Percentiles rank a stretch among this genome's conserved stretches.
These are phyloP conservation scores for Torulaspora indica DNA, from an alignment of 805 yeast genomes.

Conservation along the genomic window DNA sequence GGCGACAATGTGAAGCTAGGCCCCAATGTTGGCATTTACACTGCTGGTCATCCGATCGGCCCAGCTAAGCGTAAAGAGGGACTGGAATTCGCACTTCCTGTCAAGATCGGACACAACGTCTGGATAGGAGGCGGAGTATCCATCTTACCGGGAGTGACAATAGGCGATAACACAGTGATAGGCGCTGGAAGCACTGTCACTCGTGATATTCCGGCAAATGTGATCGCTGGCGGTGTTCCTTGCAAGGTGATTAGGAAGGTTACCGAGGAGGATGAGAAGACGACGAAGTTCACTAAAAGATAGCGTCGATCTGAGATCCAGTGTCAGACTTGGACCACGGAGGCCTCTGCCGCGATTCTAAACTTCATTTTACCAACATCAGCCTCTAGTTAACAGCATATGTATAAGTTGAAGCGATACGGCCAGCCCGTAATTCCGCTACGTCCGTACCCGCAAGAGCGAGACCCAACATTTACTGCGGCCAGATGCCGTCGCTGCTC, in stretches of 20 bases:
- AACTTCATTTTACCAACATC: too few relatives aligned
- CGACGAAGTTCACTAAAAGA: background rate
- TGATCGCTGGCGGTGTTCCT: slow-evolving; percentile 63
- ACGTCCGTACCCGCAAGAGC: too few relatives aligned
- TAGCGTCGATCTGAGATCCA: too few relatives aligned
- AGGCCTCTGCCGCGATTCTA: too few relatives aligned
- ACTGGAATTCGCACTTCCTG: slow-evolving; percentile 52
- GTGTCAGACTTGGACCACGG: too few relatives aligned
- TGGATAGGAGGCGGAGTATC: slow-evolving; percentile 60
- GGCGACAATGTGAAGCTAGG: slow-evolving; percentile 60
- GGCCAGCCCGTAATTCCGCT: too few relatives aligned
- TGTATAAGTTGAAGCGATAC: too few relatives aligned
- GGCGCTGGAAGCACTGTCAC: slow-evolving; percentile 69
- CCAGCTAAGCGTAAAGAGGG: slow-evolving; percentile 39
- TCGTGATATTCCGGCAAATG: slow-evolving; percentile 49
- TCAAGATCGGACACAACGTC: slow-evolving; percentile 57
- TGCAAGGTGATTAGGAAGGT: slow-evolving; percentile 42
- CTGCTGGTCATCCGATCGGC: slow-evolving; percentile 64
- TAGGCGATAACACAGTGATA: slow-evolving; percentile 57
- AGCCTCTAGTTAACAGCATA: too few relatives aligned
- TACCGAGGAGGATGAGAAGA: slow-evolving; percentile 2
- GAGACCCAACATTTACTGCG: too few relatives aligned
- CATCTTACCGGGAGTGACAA: slow-evolving; percentile 60
- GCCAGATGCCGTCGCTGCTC: too few relatives aligned
- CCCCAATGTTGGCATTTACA: slow-evolving; percentile 54